A percentile compares a stretch with the other conserved stretches of the same genome.
These are phyloP conservation scores for Penicillium aurantiogriseum DNA, from an alignment of 2,329 filamentous ascomycete species.

Conservation along the genomic window DNA sequence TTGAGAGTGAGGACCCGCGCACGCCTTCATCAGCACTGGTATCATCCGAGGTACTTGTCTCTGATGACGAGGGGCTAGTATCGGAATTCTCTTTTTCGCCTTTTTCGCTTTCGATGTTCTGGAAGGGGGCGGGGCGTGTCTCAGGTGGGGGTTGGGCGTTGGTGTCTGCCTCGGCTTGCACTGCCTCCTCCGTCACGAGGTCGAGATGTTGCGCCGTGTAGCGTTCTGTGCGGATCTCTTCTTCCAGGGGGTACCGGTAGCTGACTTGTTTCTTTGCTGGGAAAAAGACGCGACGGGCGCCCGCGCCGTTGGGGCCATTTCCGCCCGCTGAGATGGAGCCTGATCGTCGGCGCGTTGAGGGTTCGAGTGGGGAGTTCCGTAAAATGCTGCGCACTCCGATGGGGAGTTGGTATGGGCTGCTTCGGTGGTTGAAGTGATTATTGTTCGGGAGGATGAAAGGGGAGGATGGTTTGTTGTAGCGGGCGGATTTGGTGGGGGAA, in stretches of 20 bases:
- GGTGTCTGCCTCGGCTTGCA: constrained; percentile 10
- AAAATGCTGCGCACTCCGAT: constrained; percentile 48
- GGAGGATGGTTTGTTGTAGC: constrained; percentile 31
- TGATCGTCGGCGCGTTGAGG: constrained; percentile 38
- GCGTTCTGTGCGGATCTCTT: constrained; percentile 57
- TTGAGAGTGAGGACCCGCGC: constrained; percentile 12
- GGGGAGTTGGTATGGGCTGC: constrained; percentile 43
- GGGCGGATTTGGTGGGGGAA: constrained; percentile 32
- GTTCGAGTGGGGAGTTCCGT: constrained; percentile 46
- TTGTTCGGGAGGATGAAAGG: constrained; percentile 26
- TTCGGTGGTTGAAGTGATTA: constrained; percentile 19
- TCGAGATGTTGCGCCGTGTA: constrained; percentile 59
- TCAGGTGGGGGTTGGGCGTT: constrained; percentile 3
- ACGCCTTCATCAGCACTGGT: constrained; percentile 15
- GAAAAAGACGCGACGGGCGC: constrained; percentile 45
- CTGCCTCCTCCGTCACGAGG: constrained; percentile 36
- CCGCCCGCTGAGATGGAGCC: constrained; percentile 37
- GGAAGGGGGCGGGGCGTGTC: constrained; percentile 19
- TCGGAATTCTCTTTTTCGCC: constrained; percentile 27
- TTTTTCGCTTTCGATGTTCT: constrained; percentile 15
- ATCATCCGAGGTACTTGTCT: constrained; percentile 35
- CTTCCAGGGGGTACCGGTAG: constrained; percentile 56
- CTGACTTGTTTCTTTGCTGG: constrained; percentile 58
- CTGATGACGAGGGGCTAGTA: constrained; percentile 30
- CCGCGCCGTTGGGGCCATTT: constrained; percentile 30